Conservation (phyloP, 495 filamentous ascomycete genomes). For the Hypoxylon lienhwacheense region DNA sequence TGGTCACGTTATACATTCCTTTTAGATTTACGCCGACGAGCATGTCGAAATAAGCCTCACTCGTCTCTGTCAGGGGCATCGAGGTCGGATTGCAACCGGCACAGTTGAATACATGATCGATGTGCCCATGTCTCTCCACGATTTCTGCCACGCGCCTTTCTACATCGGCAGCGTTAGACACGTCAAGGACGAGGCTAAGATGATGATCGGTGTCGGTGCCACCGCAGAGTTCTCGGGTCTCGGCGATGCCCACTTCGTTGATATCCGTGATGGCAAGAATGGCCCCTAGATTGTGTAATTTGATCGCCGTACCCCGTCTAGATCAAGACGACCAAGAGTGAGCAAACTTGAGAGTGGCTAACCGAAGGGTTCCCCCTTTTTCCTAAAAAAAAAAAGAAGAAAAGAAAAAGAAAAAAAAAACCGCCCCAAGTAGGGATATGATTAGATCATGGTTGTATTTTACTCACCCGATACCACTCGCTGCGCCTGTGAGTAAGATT, state of each 20-base stretch:
- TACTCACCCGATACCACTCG: slow-evolving; percentile 53
- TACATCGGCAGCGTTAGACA: slow-evolving; percentile 32
- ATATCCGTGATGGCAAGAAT: slow-evolving; percentile 52
- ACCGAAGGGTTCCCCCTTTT: too few species aligned
- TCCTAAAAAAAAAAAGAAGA: too few species aligned
- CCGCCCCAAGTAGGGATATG: too few species aligned
- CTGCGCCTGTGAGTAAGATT: slow-evolving; percentile 55
- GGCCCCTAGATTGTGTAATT: slow-evolving; percentile 47
- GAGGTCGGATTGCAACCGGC: slow-evolving; percentile 55
- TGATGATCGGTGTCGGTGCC: slow-evolving; percentile 23
- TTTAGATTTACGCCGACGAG: slow-evolving; percentile 39
- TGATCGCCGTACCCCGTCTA: slow-evolving; percentile 51
- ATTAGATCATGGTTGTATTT: neutral
- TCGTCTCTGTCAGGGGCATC: slow-evolving; percentile 40
- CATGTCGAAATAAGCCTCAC: slow-evolving; percentile 33
- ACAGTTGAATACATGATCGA: slow-evolving; percentile 57
- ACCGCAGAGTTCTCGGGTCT: slow-evolving; percentile 27
- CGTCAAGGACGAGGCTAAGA: slow-evolving; percentile 42
- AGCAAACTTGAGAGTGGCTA: neutral
- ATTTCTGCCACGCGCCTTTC: slow-evolving; percentile 39
- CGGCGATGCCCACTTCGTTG: slow-evolving; percentile 34
- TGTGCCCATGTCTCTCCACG: slow-evolving; percentile 35
- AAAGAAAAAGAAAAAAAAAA: too few species aligned
- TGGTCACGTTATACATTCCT: slow-evolving; percentile 43
- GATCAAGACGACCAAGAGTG: neutral